These are phyloP conservation scores for Heliocybe sulcata DNA, from an alignment of 1,284 basidiomycete genomes.

Conservation along the genomic window DNA sequence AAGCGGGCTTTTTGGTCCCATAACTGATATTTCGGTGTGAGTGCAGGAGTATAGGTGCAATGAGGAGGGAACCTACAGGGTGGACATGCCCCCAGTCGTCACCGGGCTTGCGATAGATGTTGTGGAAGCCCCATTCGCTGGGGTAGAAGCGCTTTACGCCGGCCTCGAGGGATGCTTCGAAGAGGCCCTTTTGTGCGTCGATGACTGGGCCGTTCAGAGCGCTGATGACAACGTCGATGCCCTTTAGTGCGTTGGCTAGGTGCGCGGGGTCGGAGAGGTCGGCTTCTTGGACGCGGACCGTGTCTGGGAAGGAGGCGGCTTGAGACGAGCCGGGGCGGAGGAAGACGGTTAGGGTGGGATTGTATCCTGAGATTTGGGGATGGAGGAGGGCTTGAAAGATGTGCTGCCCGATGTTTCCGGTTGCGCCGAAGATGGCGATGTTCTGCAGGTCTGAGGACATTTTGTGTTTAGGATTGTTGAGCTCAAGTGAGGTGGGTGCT, in stretches of 20 bases:
- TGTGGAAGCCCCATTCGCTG: neutral
- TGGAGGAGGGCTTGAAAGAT: neutral
- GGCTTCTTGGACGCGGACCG: neutral
- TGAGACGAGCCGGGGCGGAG: neutral
- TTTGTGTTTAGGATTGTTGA: too few species aligned
- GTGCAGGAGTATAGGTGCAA: neutral
- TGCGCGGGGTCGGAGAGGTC: neutral
- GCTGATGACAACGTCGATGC: neutral
- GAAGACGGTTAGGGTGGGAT: neutral
- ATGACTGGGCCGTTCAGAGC: neutral
- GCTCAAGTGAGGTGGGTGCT: too few species aligned
- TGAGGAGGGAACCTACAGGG: neutral
- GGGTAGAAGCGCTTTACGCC: slow-evolving; percentile 2
- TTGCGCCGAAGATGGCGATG: neutral
- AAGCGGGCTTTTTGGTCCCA: slow-evolving; percentile 8
- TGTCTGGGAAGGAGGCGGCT: neutral
- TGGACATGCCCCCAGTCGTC: neutral
- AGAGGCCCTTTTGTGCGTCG: neutral
- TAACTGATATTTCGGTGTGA: slow-evolving; percentile 1
- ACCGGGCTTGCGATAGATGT: neutral
- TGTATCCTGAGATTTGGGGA: neutral
- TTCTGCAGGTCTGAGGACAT: neutral
- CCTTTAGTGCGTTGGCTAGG: neutral
- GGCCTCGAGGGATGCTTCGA: neutral
- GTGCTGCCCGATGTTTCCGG: neutral